These are phyloP conservation scores for Fusarium piperis DNA, from an alignment of 2,329 filamentous ascomycete genomes.

Conservation along the genomic window DNA sequence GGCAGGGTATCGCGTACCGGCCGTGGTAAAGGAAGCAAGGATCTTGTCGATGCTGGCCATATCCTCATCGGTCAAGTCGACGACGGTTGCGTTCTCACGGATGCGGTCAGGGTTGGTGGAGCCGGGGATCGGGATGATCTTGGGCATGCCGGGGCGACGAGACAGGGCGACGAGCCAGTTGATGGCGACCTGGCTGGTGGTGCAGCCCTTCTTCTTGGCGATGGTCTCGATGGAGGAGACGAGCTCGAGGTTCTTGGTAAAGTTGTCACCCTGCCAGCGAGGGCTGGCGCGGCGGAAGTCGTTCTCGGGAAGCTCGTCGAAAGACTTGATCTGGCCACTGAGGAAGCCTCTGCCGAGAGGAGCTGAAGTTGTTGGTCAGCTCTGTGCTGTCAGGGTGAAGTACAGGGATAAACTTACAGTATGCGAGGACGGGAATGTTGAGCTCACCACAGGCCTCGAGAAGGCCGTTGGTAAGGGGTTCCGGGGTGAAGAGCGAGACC, in stretches of 20 bases:
- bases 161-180: slow-evolving; percentile 67
- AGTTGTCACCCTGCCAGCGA: slow-evolving; percentile 70
- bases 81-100: slow-evolving; percentile 65
- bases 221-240: slow-evolving; percentile 65
- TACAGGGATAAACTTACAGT: slow-evolving; percentile 52
- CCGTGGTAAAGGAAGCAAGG: slow-evolving; percentile 57
- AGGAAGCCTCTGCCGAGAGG: slow-evolving; percentile 59
- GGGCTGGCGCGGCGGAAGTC: slow-evolving; percentile 60
- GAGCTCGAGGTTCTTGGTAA: slow-evolving; percentile 70
- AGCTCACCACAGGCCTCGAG: slow-evolving; percentile 66
- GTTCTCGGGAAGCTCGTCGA: slow-evolving; percentile 64
- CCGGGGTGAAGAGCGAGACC: slow-evolving; percentile 56
- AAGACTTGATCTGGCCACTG: slow-evolving; percentile 62
- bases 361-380: slow-evolving; percentile 45
- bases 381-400: slow-evolving; percentile 6
- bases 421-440: slow-evolving; percentile 73
- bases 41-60: slow-evolving; percentile 60
- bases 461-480: slow-evolving; percentile 58
- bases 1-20: slow-evolving; percentile 60
- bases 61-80: slow-evolving; percentile 62
- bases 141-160: slow-evolving; percentile 61
- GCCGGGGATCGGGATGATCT: slow-evolving; percentile 74
- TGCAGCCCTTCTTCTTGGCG: slow-evolving; percentile 68
- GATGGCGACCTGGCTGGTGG: slow-evolving; percentile 71
- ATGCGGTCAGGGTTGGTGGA: slow-evolving; percentile 66